Conservation (phyloP, 2,329 filamentous ascomycete genomes). For the Emmonsiellopsis sp. region DNA sequence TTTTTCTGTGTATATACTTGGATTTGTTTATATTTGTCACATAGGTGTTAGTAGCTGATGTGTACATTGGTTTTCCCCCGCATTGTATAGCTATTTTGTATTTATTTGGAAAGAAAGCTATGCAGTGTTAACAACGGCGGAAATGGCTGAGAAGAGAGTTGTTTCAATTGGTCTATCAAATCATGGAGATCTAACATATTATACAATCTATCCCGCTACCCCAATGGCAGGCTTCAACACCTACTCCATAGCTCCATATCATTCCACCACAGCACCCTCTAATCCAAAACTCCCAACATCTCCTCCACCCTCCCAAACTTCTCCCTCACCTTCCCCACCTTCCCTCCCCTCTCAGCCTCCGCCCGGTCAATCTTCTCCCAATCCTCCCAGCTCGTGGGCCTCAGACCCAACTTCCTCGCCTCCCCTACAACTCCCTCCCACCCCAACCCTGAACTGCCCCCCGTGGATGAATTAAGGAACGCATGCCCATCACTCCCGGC, state of each 20-base stretch:
- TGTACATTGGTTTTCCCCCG: no score
- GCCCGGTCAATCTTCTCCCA: conserved; percentile 78
- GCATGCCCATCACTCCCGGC: conserved; percentile 15
- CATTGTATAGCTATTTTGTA: no score
- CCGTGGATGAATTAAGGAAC: conserved; percentile 39
- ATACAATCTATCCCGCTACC: no score
- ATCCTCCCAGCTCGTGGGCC: conserved; percentile 68
- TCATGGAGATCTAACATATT: no score
- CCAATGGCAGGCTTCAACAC: no score
- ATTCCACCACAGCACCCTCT: not conserved
- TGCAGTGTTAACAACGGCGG: no score
- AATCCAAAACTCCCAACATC: conserved; percentile 43
- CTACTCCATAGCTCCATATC: no score
- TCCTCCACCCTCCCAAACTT: conserved; percentile 49
- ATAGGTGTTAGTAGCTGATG: no score
- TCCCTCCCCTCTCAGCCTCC: conserved; percentile 58
- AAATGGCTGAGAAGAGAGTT: no score
- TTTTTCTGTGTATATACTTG: not conserved
- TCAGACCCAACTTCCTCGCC: conserved; percentile 45
- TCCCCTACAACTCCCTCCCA: conserved; percentile 69
- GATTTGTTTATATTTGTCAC: not conserved
- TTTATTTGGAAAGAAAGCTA: no score
- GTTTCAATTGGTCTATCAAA: no score
- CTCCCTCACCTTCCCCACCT: conserved; percentile 67
- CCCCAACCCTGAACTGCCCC: conserved; percentile 42